Conservation (phyloP, 179 eudicot species). For the Silene coronaria region DNA sequence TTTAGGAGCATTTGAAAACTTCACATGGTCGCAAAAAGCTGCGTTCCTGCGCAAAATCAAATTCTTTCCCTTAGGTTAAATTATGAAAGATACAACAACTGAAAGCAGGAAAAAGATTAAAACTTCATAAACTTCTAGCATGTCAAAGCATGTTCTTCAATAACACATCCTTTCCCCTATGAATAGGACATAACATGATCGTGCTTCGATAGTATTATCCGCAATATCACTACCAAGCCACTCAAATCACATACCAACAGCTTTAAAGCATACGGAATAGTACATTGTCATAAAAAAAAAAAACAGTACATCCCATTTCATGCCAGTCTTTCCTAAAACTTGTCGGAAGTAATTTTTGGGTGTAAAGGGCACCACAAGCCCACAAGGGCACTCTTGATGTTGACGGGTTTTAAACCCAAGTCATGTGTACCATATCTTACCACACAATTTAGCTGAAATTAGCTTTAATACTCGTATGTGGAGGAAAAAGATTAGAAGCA, state of each 20-base stretch:
- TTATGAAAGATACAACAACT: background rate
- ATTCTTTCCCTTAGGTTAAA: background rate
- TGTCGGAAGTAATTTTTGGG: background rate
- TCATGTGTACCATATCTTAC: no score
- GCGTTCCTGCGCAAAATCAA: background rate
- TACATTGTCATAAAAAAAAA: background rate
- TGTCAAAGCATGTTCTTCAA: background rate
- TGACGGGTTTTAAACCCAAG: background rate
- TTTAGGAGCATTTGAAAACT: background rate
- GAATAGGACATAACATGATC: background rate
- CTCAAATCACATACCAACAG: background rate
- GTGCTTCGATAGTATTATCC: background rate
- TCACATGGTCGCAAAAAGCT: background rate
- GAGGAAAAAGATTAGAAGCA: background rate
- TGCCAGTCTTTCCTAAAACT: background rate
- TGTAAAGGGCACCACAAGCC: background rate
- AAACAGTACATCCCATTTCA: background rate
- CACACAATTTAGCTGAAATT: no score
- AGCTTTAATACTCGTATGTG: background rate
- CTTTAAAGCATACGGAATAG: background rate
- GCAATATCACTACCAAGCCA: background rate
- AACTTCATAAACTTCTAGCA: conserved; percentile 1
- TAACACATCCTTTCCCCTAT: background rate
- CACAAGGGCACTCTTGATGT: background rate
- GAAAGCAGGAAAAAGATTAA: background rate